These are phyloP conservation scores for Coniochaeta sp. DNA, from an alignment of 2,329 filamentous ascomycete species.

Conservation along the genomic window DNA sequence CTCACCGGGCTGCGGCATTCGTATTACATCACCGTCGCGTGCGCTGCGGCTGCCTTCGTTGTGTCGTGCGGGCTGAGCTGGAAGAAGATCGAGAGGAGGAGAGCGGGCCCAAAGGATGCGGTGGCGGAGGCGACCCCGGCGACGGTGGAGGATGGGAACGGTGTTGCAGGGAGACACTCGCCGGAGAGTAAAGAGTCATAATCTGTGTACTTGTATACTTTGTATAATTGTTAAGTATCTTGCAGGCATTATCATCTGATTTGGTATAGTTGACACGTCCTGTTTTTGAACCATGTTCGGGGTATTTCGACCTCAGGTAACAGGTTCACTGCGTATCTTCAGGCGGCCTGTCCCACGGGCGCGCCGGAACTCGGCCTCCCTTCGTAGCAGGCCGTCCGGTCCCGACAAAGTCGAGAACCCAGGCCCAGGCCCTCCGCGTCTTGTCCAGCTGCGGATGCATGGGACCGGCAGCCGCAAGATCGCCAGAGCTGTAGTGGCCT, in stretches of 20 bases:
- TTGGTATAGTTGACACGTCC: too few relatives aligned
- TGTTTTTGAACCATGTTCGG: too few relatives aligned
- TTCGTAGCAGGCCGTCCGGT: not conserved
- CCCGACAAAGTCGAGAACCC: constrained; percentile 66
- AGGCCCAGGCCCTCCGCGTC: constrained; percentile 61
- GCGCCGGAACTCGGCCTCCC: not conserved
- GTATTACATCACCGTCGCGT: constrained; percentile 44
- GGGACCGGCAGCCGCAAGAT: constrained; percentile 29
- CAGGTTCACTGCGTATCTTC: not conserved
- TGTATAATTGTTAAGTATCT: too few relatives aligned
- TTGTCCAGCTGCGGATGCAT: constrained; percentile 51
- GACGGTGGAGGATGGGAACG: not conserved
- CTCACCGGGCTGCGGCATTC: constrained; percentile 40
- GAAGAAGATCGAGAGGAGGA: constrained; percentile 43
- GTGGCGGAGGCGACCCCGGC: not conserved
- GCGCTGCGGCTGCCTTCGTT: constrained; percentile 37
- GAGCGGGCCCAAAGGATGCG: not conserved
- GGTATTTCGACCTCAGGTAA: not conserved
- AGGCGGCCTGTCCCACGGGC: constrained; percentile 4
- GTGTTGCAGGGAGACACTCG: not conserved
- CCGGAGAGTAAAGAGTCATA: not conserved
- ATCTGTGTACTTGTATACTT: too few relatives aligned
- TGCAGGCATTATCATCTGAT: not conserved
- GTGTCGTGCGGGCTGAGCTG: constrained; percentile 37
- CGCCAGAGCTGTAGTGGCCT: constrained; percentile 49